Evolutionary conservation across 2,329 filamentous ascomycete genomes (phyloP).

Genomic region (Alternaria ethzedia): DNA sequence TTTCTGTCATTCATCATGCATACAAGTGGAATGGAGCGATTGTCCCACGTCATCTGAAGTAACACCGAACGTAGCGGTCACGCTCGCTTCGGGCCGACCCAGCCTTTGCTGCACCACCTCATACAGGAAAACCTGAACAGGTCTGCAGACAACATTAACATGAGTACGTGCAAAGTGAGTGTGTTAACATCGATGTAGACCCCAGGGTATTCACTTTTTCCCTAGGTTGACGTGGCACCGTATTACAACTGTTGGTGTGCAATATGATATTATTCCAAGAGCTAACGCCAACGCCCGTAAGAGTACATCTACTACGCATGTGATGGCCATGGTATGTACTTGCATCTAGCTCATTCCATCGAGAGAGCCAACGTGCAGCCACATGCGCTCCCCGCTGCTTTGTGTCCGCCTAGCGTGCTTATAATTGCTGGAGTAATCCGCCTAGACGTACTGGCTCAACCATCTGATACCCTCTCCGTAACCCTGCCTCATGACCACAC

Average conservation of each 20-base stretch:
- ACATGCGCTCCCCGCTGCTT: neutral
- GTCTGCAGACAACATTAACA: too few species aligned
- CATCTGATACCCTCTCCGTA: constrained; percentile 53
- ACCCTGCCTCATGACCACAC: constrained; percentile 94
- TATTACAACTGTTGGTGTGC: neutral
- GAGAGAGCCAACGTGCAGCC: neutral
- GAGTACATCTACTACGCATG: constrained; percentile 13
- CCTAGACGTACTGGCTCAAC: constrained; percentile 51
- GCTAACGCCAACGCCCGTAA: constrained; percentile 25
- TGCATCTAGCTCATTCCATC: neutral
- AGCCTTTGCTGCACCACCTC: neutral
- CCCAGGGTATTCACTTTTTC: too few species aligned
- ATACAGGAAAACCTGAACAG: too few species aligned
- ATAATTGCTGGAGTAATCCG: neutral
- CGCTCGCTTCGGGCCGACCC: neutral
- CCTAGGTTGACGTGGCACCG: too few species aligned
- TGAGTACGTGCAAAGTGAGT: too few species aligned
- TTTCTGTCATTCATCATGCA: neutral
- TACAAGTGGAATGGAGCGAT: neutral
- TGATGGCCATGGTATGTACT: constrained; percentile 13
- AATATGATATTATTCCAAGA: constrained; percentile 21
- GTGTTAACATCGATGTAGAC: too few species aligned
- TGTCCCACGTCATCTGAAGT: neutral
- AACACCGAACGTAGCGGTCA: neutral
- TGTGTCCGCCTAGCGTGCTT: neutral